A percentile compares a stretch with the other conserved stretches of the same genome.
Evolutionary conservation across 352 stramenopile genomes (phyloP).

Genomic region (Pythium oligandrum): DNA sequence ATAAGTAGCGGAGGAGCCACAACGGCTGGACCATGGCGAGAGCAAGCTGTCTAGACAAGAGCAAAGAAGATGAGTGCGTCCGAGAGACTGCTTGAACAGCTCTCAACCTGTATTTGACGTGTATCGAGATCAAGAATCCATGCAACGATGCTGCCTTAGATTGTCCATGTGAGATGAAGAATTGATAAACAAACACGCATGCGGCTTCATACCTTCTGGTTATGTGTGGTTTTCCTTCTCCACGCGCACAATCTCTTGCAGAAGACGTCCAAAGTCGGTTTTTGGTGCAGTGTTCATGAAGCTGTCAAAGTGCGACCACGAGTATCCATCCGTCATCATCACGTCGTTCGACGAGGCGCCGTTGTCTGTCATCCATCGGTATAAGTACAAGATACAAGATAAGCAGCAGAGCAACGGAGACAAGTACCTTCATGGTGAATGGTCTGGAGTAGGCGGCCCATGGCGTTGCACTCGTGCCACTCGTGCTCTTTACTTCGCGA

Average conservation of each 20-base stretch:
- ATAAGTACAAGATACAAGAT: too few relatives aligned
- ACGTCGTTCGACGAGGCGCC: slow-evolving; percentile 29
- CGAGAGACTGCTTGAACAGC: too few relatives aligned
- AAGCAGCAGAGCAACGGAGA: too few relatives aligned
- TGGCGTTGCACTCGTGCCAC: slow-evolving; percentile 77
- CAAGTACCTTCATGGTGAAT: slow-evolving; percentile 29
- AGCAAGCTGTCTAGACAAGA: slow-evolving; percentile 15
- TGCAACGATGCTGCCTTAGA: too few relatives aligned
- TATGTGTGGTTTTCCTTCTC: slow-evolving; percentile 14
- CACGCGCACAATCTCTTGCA: slow-evolving; percentile 65
- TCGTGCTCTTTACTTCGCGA: slow-evolving; percentile 71
- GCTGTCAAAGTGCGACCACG: slow-evolving; percentile 77
- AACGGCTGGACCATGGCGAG: slow-evolving; percentile 9
- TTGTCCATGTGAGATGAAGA: too few relatives aligned
- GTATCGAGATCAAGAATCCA: too few relatives aligned
- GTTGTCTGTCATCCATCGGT: not conserved
- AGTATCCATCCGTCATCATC: slow-evolving; percentile 63
- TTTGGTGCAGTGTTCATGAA: slow-evolving; percentile 42
- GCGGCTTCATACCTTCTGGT: too few relatives aligned
- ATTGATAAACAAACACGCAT: too few relatives aligned
- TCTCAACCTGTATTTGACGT: too few relatives aligned
- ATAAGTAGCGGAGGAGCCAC: slow-evolving; percentile 9
- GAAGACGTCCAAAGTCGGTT: slow-evolving; percentile 40
- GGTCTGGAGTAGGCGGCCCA: slow-evolving; percentile 48
- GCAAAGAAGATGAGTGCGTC: slow-evolving; percentile 7